Percentiles rank a stretch among this genome's conserved stretches.
phyloP scores from a whole-genome alignment of 768 basidiomycete species.

The Termitomyces sp. region DNA sequence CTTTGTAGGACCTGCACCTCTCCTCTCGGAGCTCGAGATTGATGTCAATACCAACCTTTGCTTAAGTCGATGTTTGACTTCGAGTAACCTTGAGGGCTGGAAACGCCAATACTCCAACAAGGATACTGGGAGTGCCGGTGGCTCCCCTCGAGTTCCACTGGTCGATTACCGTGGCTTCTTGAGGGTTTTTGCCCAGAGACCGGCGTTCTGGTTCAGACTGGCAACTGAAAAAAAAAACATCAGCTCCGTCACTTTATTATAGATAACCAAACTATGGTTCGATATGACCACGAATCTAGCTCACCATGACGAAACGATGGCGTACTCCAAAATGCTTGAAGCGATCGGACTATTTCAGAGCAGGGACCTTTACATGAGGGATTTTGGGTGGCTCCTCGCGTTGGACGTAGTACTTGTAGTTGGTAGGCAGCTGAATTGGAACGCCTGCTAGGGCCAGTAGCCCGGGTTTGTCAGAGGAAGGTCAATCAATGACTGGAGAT shows the following conservation, averaged over 20 bases:
- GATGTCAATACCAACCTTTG: no score
- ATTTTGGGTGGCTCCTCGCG: constrained; percentile 75
- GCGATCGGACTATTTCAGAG: constrained; percentile 72
- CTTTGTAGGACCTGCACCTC: constrained; percentile 98
- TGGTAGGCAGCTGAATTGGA: constrained; percentile 47
- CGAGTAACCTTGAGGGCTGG: constrained; percentile 63
- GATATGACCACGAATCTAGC: constrained; percentile 26
- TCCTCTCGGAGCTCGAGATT: no score
- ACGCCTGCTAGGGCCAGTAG: constrained; percentile 58
- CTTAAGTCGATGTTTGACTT: constrained; percentile 86
- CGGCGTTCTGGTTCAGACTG: constrained; percentile 78
- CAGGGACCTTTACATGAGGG: constrained; percentile 81
- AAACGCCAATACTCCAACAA: constrained; percentile 94
- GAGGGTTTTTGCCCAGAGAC: constrained; percentile 52
- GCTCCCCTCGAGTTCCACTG: constrained; percentile 75
- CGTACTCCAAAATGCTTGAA: constrained; percentile 75
- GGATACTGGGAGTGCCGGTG: constrained; percentile 81
- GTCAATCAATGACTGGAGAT: background rate
- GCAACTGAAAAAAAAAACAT: constrained; percentile 66
- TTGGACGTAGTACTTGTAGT: constrained; percentile 57
- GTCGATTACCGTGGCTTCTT: constrained; percentile 60
- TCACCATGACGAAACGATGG: constrained; percentile 85
- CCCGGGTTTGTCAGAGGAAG: constrained; percentile 33
- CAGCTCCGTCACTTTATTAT: constrained; percentile 69
- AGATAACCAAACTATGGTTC: constrained; percentile 57